A percentile compares a stretch with the other conserved stretches of the same genome.
Conservation (phyloP, 106 monocot species). For the Agapanthus africanus region DNA sequence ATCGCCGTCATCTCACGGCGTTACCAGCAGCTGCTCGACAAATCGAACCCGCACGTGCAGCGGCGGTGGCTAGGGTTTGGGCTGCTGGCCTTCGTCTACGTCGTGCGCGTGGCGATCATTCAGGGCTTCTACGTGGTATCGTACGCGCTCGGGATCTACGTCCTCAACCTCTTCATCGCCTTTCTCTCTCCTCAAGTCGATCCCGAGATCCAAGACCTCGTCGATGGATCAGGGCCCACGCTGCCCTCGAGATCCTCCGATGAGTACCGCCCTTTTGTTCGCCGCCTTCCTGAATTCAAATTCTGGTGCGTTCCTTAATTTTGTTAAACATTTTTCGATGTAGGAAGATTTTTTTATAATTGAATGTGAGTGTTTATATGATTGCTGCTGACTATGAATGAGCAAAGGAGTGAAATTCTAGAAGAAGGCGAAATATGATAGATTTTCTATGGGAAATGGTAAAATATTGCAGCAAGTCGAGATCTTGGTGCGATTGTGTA, state of each 20-base stretch:
- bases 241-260: conserved; percentile 56
- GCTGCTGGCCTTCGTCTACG: conserved; percentile 30
- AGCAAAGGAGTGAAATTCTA: too few relatives aligned
- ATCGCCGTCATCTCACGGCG: conserved; percentile 22
- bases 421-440: too few relatives aligned
- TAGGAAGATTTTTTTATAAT: too few relatives aligned
- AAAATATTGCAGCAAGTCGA: too few relatives aligned
- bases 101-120: conserved; percentile 35
- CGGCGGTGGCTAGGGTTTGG: conserved; percentile 54
- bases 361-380: too few relatives aligned
- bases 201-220: conserved; percentile 19
- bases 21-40: conserved; percentile 85
- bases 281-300: conserved; percentile 80
- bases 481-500: too few relatives aligned
- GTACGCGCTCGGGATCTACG: conserved; percentile 78
- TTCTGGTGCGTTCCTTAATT: conserved; percentile 46
- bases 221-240: neutral
- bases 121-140: conserved; percentile 75
- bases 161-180: conserved; percentile 63
- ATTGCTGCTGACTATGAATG: too few relatives aligned
- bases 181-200: conserved; percentile 81
- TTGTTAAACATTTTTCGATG: too few relatives aligned
- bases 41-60: conserved; percentile 54
- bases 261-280: conserved; percentile 79
- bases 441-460: too few relatives aligned